A percentile compares a stretch with the other conserved stretches of the same genome.
phyloP scores from a whole-genome alignment of 2,329 filamentous ascomycete species.

The Phaeosphaeria sp. region DNA sequence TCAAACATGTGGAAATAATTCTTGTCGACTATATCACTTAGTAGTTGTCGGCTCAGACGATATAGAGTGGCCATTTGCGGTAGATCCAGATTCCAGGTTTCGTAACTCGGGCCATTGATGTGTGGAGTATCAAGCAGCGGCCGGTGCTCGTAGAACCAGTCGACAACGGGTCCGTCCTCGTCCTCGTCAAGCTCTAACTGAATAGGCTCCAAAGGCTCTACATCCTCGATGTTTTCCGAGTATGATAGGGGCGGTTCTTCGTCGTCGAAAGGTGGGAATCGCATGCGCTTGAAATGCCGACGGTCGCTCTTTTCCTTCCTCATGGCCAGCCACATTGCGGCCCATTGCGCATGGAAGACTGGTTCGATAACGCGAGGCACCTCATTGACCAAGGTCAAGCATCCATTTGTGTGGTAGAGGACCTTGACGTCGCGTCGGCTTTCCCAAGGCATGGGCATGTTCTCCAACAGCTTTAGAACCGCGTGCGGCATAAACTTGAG shows the following conservation, averaged over 20 bases:
- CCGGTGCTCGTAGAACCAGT: conserved; percentile 97
- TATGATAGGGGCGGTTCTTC: conserved; percentile 97
- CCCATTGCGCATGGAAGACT: conserved; percentile 98
- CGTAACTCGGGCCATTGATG: conserved; percentile 96
- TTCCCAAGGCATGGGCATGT: conserved; percentile 99
- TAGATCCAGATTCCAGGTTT: conserved; percentile 89
- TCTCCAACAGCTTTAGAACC: conserved; percentile 94
- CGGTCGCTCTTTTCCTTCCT: conserved; percentile 96
- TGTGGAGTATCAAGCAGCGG: conserved; percentile 90
- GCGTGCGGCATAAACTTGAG: conserved; percentile 99
- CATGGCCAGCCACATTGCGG: conserved; percentile 99
- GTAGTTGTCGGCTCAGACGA: conserved; percentile 85
- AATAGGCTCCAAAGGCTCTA: conserved; percentile 95
- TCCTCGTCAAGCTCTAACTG: conserved; percentile 97
- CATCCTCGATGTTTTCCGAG: conserved; percentile 98
- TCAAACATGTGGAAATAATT: conserved; percentile 99
- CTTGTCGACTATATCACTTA: conserved; percentile 91
- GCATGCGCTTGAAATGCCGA: conserved; percentile 97
- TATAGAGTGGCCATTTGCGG: conserved; percentile 97
- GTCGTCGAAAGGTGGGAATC: conserved; percentile 97
- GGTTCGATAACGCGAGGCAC: conserved; percentile 96
- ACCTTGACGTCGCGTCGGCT: conserved; percentile 96
- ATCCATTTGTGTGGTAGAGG: conserved; percentile 97
- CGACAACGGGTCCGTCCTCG: conserved; percentile 88
- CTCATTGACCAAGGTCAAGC: conserved; percentile 95